Evolutionary conservation across 352 stramenopile species (phyloP).

Genomic region (Pythium brassicae): DNA sequence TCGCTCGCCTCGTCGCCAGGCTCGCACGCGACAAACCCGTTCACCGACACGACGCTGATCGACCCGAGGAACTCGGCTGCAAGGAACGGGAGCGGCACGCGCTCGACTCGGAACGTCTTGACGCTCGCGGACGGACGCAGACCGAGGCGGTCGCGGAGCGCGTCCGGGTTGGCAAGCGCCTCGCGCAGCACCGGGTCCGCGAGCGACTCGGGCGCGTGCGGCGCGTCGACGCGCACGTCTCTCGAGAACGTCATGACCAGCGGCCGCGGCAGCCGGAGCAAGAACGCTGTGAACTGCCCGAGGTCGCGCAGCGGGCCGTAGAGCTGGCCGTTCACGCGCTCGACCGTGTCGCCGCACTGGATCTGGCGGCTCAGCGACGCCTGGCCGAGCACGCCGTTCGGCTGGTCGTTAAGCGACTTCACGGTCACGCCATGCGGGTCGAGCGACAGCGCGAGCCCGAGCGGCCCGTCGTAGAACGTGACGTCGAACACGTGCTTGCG

Average conservation of each 20-base stretch:
- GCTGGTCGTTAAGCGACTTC: slow-evolving; percentile 74
- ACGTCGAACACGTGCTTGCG: slow-evolving; percentile 41
- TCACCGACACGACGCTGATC: slow-evolving; percentile 32
- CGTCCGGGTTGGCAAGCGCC: slow-evolving; percentile 17
- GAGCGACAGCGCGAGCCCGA: slow-evolving; percentile 71
- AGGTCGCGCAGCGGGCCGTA: slow-evolving; percentile 67
- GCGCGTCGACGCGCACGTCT: slow-evolving; percentile 12
- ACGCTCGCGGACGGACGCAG: slow-evolving; percentile 11
- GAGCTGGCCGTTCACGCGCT: slow-evolving; percentile 58
- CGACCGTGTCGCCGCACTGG: slow-evolving; percentile 62
- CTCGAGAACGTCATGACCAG: slow-evolving; percentile 64
- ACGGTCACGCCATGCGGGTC: slow-evolving; percentile 66
- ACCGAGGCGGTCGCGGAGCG: slow-evolving; percentile 22
- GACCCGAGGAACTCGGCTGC: slow-evolving; percentile 30
- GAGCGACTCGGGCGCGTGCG: background rate
- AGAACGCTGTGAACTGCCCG: slow-evolving; percentile 73
- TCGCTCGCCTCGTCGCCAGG: slow-evolving; percentile 4
- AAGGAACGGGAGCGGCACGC: slow-evolving; percentile 36
- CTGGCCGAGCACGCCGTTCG: slow-evolving; percentile 60
- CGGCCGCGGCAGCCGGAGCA: slow-evolving; percentile 63
- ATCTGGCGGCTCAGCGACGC: slow-evolving; percentile 65
- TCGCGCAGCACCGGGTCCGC: slow-evolving; percentile 13
- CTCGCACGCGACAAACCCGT: slow-evolving; percentile 34
- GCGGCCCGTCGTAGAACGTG: slow-evolving; percentile 60
- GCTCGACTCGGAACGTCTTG: slow-evolving; percentile 32